These are phyloP conservation scores for Beta vulgaris DNA, from an alignment of 148 eudicot species.

Conservation along the genomic window DNA sequence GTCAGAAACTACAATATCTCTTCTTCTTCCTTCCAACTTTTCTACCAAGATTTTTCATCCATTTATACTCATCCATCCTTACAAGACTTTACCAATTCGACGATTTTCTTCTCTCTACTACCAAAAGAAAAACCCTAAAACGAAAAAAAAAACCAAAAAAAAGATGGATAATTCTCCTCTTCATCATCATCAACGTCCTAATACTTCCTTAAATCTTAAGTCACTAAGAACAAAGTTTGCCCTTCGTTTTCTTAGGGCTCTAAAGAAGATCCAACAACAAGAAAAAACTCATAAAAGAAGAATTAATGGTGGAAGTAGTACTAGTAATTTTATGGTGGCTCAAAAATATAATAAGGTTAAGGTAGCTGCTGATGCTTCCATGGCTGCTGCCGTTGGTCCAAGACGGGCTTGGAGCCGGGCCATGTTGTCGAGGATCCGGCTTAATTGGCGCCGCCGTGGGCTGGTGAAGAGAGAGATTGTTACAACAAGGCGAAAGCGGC, in stretches of 20 bases:
- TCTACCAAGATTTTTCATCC: conserved; percentile 12
- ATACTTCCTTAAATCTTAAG: conserved; percentile 29
- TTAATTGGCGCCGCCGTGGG: conserved; percentile 9
- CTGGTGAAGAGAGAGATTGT: not conserved
- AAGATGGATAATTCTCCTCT: conserved; percentile 1
- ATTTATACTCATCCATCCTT: not conserved
- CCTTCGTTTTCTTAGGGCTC: conserved; percentile 51
- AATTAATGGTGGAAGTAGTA: not conserved
- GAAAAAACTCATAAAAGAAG: not conserved
- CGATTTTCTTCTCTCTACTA: not conserved
- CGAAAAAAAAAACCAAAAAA: conserved; percentile 21
- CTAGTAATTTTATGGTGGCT: too few relatives aligned
- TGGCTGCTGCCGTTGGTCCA: conserved; percentile 67
- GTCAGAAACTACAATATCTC: conserved; percentile 2
- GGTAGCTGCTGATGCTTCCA: conserved; percentile 55
- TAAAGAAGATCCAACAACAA: conserved; percentile 39
- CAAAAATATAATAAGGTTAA: conserved; percentile 34
- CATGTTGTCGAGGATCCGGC: conserved; percentile 33
- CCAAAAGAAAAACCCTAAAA: conserved; percentile 1
- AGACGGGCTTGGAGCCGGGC: conserved; percentile 73
- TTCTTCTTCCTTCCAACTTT: not conserved
- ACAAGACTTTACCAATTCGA: not conserved
- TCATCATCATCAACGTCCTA: not conserved
- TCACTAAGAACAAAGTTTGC: conserved; percentile 52
- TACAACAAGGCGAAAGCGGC: not conserved